Evolutionary conservation across 2,329 filamentous ascomycete genomes (phyloP).

Genomic region (Pestalotiopsis sp.): DNA sequence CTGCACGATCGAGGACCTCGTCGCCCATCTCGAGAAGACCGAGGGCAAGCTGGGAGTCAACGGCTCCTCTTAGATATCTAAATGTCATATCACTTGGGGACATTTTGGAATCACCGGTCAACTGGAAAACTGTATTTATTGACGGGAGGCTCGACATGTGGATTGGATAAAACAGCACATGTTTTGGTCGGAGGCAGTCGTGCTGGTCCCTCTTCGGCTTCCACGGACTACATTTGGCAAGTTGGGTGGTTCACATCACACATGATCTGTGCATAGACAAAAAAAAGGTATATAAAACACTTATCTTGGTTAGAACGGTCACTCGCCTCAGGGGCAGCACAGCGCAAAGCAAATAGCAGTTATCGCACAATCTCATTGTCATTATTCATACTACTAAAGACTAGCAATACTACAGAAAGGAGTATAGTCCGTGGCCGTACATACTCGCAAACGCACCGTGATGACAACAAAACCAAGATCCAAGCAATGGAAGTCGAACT

Average conservation of each 20-base stretch:
- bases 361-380: neutral
- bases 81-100: neutral
- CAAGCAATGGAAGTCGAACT: neutral
- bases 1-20: constrained; percentile 92
- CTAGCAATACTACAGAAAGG: neutral
- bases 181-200: neutral
- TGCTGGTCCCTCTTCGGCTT: neutral
- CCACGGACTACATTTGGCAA: neutral
- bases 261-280: neutral
- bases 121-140: neutral
- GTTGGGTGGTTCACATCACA: neutral
- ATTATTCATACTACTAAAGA: neutral
- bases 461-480: no score
- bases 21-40: constrained; percentile 75
- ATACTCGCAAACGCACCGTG: no score
- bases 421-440: no score
- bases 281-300: neutral
- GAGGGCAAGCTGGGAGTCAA: constrained; percentile 63
- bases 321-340: neutral
- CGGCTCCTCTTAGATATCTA: constrained; percentile 30
- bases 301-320: neutral
- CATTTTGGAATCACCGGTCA: neutral
- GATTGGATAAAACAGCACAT: neutral
- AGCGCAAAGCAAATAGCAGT: neutral
- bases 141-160: neutral